Evolutionary conservation across 2,329 filamentous ascomycete species (phyloP).

Genomic region (Passalora sequoiae): DNA sequence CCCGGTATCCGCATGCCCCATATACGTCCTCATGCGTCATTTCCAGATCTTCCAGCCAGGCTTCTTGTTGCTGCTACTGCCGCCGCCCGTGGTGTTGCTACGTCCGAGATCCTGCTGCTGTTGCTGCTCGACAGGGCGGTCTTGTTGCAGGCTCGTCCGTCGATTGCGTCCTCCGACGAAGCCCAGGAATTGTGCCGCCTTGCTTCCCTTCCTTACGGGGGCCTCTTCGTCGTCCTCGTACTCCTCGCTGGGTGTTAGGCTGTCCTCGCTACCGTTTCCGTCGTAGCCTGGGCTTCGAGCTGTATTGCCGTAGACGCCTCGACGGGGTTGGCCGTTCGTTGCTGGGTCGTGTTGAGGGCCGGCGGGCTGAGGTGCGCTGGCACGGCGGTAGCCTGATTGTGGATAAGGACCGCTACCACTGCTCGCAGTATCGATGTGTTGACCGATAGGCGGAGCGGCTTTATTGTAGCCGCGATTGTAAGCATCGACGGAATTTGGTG

Average conservation of each 20-base stretch:
- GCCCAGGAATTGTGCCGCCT: conserved; percentile 32
- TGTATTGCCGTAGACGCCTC: neutral
- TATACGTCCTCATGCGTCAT: neutral
- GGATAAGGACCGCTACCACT: conserved; percentile 10
- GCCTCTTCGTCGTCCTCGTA: conserved; percentile 22
- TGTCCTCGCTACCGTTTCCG: conserved; percentile 21
- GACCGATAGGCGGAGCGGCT: conserved; percentile 24
- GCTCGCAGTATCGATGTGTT: conserved; percentile 7
- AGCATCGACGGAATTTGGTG: conserved; percentile 6
- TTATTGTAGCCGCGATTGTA: conserved; percentile 25
- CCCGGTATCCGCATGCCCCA: neutral
- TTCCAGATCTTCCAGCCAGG: conserved; percentile 27
- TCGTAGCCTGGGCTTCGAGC: conserved; percentile 10
- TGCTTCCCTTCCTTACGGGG: conserved; percentile 25
- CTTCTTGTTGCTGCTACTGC: conserved; percentile 34
- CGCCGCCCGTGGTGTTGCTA: conserved; percentile 14
- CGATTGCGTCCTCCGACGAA: conserved; percentile 12
- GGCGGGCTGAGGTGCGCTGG: conserved; percentile 9
- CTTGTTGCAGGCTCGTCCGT: conserved; percentile 14
- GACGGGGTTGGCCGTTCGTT: conserved; percentile 3
- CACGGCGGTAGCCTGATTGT: conserved; percentile 17
- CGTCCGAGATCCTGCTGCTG: conserved; percentile 6
- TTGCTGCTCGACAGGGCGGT: conserved; percentile 15
- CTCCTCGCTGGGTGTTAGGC: conserved; percentile 25
- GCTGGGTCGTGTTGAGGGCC: neutral